Percentiles rank a stretch among this genome's conserved stretches.
Evolutionary conservation across 2,329 filamentous ascomycete genomes (phyloP).

Genomic region (Fusarium albosuccineum): DNA sequence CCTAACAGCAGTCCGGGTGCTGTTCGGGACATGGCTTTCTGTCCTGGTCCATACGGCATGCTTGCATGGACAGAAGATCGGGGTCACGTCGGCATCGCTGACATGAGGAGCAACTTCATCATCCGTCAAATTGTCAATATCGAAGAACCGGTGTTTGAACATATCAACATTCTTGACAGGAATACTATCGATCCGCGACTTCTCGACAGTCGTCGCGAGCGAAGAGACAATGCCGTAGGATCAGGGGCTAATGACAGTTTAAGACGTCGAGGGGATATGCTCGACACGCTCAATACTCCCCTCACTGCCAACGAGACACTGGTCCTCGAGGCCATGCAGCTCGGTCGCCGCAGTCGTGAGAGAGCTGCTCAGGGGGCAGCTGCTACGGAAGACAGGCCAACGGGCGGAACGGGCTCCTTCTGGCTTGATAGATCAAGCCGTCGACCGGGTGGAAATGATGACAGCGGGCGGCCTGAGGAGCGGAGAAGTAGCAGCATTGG

Average conservation of each 20-base stretch:
- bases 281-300: constrained; percentile 63
- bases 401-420: constrained; percentile 18
- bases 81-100: constrained; percentile 79
- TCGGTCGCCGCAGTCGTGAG: constrained; percentile 65
- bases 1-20: constrained; percentile 79
- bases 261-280: constrained; percentile 49
- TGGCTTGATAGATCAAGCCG: constrained; percentile 34
- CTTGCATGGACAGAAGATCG: constrained; percentile 95
- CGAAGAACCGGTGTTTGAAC: constrained; percentile 69
- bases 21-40: constrained; percentile 92
- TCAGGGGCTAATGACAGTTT: constrained; percentile 20
- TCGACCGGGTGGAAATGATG: constrained; percentile 38
- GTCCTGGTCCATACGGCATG: constrained; percentile 89
- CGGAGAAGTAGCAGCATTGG: constrained; percentile 54
- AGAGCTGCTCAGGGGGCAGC: constrained; percentile 49
- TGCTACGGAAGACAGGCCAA: constrained; percentile 31
- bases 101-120: constrained; percentile 75
- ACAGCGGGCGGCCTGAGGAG: constrained; percentile 48
- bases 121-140: constrained; percentile 78
- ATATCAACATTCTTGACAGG: constrained; percentile 68
- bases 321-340: constrained; percentile 68
- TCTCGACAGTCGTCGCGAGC: constrained; percentile 61
- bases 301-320: constrained; percentile 67
- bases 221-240: constrained; percentile 46
- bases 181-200: constrained; percentile 67